phyloP scores from a whole-genome alignment of 139 green algal genomes.

The Tetraselmis chui region DNA sequence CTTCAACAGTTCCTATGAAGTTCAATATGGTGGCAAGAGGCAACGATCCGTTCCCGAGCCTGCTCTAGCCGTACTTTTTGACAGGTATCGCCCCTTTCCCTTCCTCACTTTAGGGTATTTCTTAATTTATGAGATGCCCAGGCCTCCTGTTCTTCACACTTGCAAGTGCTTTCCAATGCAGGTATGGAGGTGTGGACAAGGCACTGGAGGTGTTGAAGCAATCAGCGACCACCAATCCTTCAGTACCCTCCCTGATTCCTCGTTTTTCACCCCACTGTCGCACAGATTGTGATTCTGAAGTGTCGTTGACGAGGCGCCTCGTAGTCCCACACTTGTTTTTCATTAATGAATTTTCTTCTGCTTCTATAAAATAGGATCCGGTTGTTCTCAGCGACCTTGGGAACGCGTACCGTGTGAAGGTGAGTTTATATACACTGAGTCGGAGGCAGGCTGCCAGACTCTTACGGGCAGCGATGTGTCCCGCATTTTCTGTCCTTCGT shows the following conservation, averaged over 20 bases:
- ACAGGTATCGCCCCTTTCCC: neutral
- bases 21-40: neutral
- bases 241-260: neutral
- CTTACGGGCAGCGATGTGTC: no score
- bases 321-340: neutral
- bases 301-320: neutral
- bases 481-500: no score
- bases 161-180: neutral
- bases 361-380: constrained; percentile 6
- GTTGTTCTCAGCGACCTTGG: constrained; percentile 16
- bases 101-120: neutral
- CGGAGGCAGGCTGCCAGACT: no score
- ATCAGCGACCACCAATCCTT: neutral
- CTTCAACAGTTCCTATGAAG: neutral
- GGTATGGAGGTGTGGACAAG: constrained; percentile 2
- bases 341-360: no score
- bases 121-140: neutral
- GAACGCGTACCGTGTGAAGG: constrained; percentile 20
- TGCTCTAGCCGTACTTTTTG: constrained; percentile 1
- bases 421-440: no score
- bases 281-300: neutral
- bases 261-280: neutral
- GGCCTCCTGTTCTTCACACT: neutral
- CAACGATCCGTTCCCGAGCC: neutral
- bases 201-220: neutral